Evolutionary conservation across 2,329 filamentous ascomycete genomes (phyloP).

Genomic region (Calycina herbarum): DNA sequence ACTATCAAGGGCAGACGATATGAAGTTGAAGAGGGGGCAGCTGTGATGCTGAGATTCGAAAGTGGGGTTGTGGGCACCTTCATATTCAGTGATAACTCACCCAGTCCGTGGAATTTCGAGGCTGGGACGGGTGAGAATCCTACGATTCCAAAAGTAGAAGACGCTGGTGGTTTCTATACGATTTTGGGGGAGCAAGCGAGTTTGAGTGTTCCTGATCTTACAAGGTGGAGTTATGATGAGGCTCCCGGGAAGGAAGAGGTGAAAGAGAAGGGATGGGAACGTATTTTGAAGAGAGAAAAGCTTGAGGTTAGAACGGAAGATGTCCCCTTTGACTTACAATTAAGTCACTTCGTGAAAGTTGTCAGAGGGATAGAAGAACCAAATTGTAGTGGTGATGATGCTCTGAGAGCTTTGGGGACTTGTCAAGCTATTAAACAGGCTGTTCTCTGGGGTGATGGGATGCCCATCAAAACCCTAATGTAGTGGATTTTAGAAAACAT

Average conservation of each 20-base stretch:
- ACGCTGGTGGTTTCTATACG: constrained; percentile 45
- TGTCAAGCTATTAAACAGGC: constrained; percentile 52
- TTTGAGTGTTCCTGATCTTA: constrained; percentile 56
- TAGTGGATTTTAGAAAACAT: constrained; percentile 16
- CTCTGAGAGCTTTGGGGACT: constrained; percentile 51
- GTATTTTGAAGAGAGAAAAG: constrained; percentile 19
- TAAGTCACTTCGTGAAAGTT: constrained; percentile 52
- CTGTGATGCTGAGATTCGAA: constrained; percentile 52
- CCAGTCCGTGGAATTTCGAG: constrained; percentile 56
- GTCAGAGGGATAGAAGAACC: constrained; percentile 45
- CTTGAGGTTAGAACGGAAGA: constrained; percentile 30
- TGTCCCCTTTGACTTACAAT: constrained; percentile 53
- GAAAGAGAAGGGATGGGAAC: constrained; percentile 17
- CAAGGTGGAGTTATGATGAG: constrained; percentile 49
- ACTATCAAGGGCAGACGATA: constrained; percentile 46
- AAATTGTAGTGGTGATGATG: constrained; percentile 50
- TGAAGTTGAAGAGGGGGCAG: constrained; percentile 56
- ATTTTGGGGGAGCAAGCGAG: constrained; percentile 54
- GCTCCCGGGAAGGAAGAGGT: constrained; percentile 25
- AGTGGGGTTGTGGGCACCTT: constrained; percentile 58
- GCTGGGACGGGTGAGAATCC: constrained; percentile 60
- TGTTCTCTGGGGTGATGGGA: constrained; percentile 38
- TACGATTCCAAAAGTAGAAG: constrained; percentile 45
- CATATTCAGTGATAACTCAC: constrained; percentile 52
- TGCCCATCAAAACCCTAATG: constrained; percentile 22